phyloP scores from a whole-genome alignment of 176 grass and related monocot genomes.

The Musa schizocarpa region DNA sequence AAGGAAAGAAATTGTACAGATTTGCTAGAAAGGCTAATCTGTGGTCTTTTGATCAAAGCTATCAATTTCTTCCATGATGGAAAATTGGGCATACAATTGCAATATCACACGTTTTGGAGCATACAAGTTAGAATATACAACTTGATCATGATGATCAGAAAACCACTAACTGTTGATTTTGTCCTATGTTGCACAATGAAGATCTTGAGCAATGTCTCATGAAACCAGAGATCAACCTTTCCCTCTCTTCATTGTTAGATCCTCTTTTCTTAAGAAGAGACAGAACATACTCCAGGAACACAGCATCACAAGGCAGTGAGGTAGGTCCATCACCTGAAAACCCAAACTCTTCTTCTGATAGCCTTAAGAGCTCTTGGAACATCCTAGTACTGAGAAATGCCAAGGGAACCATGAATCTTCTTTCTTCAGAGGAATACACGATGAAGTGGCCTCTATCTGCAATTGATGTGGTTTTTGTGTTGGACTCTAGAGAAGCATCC shows the following conservation, averaged over 20 bases:
- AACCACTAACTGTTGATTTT: not conserved
- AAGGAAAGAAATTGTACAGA: not conserved
- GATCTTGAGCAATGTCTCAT: constrained; percentile 3
- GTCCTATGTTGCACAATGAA: not conserved
- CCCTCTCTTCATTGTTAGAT: constrained; percentile 14
- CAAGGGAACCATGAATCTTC: constrained; percentile 30
- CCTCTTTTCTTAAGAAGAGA: constrained; percentile 18
- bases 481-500: constrained; percentile 3
- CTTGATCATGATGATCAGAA: not conserved
- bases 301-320: constrained; percentile 25
- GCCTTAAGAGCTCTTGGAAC: constrained; percentile 30
- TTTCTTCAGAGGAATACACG: constrained; percentile 23
- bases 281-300: constrained; percentile 21
- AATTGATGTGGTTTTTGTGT: constrained; percentile 28
- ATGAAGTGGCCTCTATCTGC: constrained; percentile 37
- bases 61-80: not conserved
- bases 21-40: not conserved
- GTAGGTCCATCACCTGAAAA: constrained; percentile 28
- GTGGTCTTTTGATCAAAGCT: not conserved
- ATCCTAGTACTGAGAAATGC: constrained; percentile 5
- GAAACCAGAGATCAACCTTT: constrained; percentile 16
- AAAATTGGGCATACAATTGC: not conserved
- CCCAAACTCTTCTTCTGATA: constrained; percentile 37
- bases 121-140: not conserved
- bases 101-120: not conserved